phyloP scores from a whole-genome alignment of 495 filamentous ascomycete species.

The Tetracladium setigerum region DNA sequence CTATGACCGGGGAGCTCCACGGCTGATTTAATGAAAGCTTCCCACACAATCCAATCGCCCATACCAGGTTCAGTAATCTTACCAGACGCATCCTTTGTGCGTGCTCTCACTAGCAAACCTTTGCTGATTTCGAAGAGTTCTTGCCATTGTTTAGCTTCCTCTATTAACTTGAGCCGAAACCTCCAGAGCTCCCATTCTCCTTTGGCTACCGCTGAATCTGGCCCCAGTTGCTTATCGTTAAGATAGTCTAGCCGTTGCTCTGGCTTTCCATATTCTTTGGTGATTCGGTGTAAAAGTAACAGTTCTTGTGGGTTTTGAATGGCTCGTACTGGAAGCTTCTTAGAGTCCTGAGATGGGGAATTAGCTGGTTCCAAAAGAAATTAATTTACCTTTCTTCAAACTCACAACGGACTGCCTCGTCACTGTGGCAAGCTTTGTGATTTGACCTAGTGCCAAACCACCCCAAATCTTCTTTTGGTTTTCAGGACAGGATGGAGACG shows the following conservation, averaged over 20 bases:
- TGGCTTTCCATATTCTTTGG: conserved; percentile 5
- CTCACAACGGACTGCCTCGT: conserved; percentile 12
- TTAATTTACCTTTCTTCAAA: background rate
- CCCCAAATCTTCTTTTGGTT: conserved; percentile 16
- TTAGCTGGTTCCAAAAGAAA: background rate
- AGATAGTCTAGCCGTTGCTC: conserved; percentile 17
- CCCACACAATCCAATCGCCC: conserved; percentile 22
- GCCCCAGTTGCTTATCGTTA: conserved; percentile 15
- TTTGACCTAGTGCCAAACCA: conserved; percentile 13
- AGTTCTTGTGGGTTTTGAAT: conserved; percentile 23
- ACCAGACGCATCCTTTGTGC: conserved; percentile 15
- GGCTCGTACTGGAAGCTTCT: conserved; percentile 11
- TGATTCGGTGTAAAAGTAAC: conserved; percentile 16
- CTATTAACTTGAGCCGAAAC: conserved; percentile 11
- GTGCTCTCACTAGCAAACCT: conserved; percentile 12
- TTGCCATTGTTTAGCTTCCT: conserved; percentile 13
- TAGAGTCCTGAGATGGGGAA: conserved; percentile 5
- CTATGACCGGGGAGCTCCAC: conserved; percentile 3
- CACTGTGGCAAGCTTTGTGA: conserved; percentile 15
- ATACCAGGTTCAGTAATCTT: conserved; percentile 13
- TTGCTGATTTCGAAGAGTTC: conserved; percentile 14
- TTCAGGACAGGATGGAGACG: conserved; percentile 13
- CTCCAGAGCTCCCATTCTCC: conserved; percentile 22
- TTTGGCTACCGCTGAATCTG: conserved; percentile 19
- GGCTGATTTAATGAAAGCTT: conserved; percentile 14